Conservation (phyloP, 2,329 filamentous ascomycete species). For the Curvularia hawaiiensis region DNA sequence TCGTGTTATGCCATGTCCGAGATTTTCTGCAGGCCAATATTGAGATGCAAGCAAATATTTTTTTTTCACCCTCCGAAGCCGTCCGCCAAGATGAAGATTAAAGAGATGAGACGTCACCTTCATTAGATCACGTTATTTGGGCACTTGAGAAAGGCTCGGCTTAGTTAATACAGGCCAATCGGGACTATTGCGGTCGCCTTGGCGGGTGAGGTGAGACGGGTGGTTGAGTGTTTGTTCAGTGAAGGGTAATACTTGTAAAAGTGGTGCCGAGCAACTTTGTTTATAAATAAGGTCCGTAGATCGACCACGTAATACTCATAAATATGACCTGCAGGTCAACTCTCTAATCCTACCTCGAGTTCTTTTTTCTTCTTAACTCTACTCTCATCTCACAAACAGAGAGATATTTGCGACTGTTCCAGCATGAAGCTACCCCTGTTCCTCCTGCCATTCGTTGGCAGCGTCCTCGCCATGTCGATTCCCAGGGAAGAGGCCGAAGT, state of each 20-base stretch:
- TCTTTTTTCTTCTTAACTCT: background rate
- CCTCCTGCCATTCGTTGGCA: slow-evolving; percentile 6
- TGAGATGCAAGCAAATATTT: background rate
- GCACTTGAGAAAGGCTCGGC: background rate
- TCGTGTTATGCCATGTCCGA: background rate
- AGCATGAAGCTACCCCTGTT: slow-evolving; percentile 8
- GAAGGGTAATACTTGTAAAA: background rate
- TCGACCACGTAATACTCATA: background rate
- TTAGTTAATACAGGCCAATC: background rate
- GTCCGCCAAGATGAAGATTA: background rate
- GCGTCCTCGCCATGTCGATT: background rate
- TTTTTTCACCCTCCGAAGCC: background rate
- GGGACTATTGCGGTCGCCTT: slow-evolving; percentile 4
- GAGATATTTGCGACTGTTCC: background rate
- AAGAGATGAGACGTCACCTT: slow-evolving; percentile 3
- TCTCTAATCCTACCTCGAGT: background rate
- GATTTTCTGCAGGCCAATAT: background rate
- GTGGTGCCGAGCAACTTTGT: background rate
- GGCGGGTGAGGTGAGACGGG: slow-evolving; percentile 7
- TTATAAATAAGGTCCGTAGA: slow-evolving; percentile 3
- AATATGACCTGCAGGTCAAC: too few species aligned
- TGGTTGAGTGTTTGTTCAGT: background rate
- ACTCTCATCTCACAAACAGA: background rate
- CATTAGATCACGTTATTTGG: background rate
- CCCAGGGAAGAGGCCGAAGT: background rate